These are phyloP conservation scores for Triadica sebifera DNA, from an alignment of 345 rosid genomes.

Conservation along the genomic window DNA sequence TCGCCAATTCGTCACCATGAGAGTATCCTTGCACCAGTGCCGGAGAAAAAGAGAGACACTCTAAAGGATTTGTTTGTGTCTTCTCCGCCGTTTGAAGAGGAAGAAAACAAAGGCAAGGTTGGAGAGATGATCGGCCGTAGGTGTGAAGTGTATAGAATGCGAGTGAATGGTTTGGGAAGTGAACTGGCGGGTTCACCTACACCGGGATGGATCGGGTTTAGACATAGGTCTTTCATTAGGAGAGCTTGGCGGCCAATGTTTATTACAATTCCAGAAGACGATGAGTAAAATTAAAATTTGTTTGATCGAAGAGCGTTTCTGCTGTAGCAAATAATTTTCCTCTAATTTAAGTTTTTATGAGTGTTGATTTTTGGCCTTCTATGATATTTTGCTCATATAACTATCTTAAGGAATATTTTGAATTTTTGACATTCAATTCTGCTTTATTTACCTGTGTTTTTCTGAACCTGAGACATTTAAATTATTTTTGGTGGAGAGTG, in stretches of 20 bases:
- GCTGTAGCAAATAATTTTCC: conserved; percentile 11
- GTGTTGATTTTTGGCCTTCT: too few species aligned
- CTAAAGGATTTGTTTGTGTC: conserved; percentile 73
- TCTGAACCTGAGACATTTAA: too few species aligned
- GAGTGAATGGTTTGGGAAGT: conserved; percentile 27
- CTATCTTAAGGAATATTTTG: too few species aligned
- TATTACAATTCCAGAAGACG: conserved; percentile 52
- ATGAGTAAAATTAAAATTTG: not conserved
- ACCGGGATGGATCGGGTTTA: conserved; percentile 65
- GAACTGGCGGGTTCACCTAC: conserved; percentile 36
- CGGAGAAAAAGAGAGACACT: conserved; percentile 38
- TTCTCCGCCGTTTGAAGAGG: conserved; percentile 36
- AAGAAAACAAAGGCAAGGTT: conserved; percentile 9
- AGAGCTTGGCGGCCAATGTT: conserved; percentile 86
- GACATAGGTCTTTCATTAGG: conserved; percentile 53
- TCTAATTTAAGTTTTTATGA: too few species aligned
- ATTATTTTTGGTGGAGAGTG: too few species aligned
- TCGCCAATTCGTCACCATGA: conserved; percentile 17
- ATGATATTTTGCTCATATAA: too few species aligned
- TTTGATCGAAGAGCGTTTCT: not conserved
- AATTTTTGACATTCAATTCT: too few species aligned
- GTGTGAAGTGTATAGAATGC: too few species aligned
- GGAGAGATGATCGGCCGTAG: conserved; percentile 23
- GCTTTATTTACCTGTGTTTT: too few species aligned
- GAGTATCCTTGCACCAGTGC: conserved; percentile 13